Conservation (phyloP, 2,329 filamentous ascomycete species). For the Paecilomyces variotii region DNA sequence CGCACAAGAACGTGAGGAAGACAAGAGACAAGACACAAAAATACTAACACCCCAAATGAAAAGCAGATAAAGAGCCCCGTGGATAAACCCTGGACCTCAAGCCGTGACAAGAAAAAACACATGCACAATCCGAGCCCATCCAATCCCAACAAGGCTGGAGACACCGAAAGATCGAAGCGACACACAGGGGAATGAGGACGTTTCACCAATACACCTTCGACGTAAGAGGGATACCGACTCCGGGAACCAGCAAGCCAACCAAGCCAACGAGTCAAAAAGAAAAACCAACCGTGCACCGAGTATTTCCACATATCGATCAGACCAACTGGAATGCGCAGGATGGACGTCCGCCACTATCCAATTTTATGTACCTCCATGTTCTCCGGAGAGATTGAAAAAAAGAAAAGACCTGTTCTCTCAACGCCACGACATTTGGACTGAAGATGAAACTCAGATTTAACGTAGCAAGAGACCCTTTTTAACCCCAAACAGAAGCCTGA, state of each 20-base stretch:
- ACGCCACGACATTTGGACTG: conserved; percentile 8
- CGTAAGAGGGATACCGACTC: conserved; percentile 19
- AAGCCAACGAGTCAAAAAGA: conserved; percentile 16
- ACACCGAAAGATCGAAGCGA: conserved; percentile 5
- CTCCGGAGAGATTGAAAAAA: conserved; percentile 13
- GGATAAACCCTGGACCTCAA: background rate
- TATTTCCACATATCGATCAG: conserved; percentile 17
- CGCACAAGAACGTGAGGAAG: background rate
- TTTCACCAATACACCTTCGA: conserved; percentile 12
- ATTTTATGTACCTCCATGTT: conserved; percentile 27
- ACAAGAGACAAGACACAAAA: background rate
- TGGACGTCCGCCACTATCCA: conserved; percentile 14
- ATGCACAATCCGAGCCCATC: background rate
- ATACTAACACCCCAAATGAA: background rate
- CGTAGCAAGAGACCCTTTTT: conserved; percentile 22
- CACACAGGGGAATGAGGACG: conserved; percentile 3
- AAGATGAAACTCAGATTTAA: conserved; percentile 6
- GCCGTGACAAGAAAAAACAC: background rate
- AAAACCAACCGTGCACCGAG: conserved; percentile 21
- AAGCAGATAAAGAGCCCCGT: background rate
- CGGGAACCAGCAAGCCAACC: conserved; percentile 22
- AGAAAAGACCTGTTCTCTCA: conserved; percentile 11
- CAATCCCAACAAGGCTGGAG: conserved; percentile 5
- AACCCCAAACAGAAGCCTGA: conserved; percentile 93
- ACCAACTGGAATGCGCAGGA: conserved; percentile 12